These are phyloP conservation scores for Phlegmacium glaucopus DNA, from an alignment of 768 basidiomycete genomes.

Conservation along the genomic window DNA sequence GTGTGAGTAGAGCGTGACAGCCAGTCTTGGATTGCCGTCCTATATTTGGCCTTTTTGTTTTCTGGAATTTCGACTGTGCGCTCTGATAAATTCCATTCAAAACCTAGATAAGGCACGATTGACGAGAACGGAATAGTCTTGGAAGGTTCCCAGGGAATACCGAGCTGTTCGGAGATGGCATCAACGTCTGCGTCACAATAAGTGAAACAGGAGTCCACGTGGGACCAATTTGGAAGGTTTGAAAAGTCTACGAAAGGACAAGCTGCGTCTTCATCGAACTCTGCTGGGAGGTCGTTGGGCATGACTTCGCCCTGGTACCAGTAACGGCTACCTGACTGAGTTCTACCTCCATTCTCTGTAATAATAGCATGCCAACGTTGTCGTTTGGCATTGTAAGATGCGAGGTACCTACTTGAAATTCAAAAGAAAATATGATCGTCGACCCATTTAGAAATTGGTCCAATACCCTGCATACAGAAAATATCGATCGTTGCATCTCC, in stretches of 20 bases:
- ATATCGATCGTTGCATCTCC: no score
- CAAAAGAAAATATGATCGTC: constrained; percentile 30
- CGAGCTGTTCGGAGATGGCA: constrained; percentile 11
- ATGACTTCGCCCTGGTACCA: constrained; percentile 11
- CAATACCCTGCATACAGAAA: no score
- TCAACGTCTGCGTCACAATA: no score
- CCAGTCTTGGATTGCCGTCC: constrained; percentile 26
- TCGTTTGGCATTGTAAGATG: constrained; percentile 22
- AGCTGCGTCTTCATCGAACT: constrained; percentile 31
- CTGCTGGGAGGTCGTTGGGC: constrained; percentile 14
- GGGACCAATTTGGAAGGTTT: constrained; percentile 2
- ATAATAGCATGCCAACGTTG: constrained; percentile 11
- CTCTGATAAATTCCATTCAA: constrained; percentile 20
- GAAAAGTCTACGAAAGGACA: constrained; percentile 18
- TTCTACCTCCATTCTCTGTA: background rate
- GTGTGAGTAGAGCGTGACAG: constrained; percentile 15
- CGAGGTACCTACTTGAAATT: constrained; percentile 16
- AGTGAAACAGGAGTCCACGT: no score
- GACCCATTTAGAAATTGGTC: constrained; percentile 27
- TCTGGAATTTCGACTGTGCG: constrained; percentile 13
- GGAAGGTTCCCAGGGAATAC: constrained; percentile 24
- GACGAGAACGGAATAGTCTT: constrained; percentile 18
- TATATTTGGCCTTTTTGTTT: constrained; percentile 19
- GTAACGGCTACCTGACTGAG: constrained; percentile 6
- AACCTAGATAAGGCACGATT: constrained; percentile 17